These are phyloP conservation scores for Lactifluus pinguis DNA, from an alignment of 768 basidiomycete species.

Conservation along the genomic window DNA sequence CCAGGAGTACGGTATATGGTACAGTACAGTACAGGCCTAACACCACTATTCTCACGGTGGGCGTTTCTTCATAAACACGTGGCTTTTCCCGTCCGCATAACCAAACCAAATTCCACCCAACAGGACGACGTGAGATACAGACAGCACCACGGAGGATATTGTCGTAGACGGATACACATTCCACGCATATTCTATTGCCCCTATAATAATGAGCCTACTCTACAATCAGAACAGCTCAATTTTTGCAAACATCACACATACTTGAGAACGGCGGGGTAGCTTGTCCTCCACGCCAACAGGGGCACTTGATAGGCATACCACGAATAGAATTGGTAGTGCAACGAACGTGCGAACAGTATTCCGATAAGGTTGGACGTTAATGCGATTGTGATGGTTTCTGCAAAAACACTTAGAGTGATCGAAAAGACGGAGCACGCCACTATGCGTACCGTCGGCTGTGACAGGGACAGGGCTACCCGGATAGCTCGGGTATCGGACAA, in stretches of 20 bases:
- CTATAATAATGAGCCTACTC: conserved; percentile 49
- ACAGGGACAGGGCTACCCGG: conserved; percentile 41
- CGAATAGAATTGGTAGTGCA: conserved; percentile 97
- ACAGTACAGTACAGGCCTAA: neutral
- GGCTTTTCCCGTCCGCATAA: conserved; percentile 19
- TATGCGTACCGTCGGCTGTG: conserved; percentile 53
- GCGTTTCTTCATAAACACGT: neutral
- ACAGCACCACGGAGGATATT: conserved; percentile 49
- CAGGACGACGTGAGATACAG: conserved; percentile 42
- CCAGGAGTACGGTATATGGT: neutral
- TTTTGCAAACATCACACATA: conserved; percentile 28
- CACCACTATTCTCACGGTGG: neutral
- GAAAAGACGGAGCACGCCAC: conserved; percentile 14
- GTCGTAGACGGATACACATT: conserved; percentile 77
- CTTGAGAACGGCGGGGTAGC: conserved; percentile 54
- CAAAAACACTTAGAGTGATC: neutral
- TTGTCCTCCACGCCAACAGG: conserved; percentile 68
- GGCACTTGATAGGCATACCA: conserved; percentile 95
- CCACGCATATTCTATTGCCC: conserved; percentile 77
- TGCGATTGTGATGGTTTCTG: conserved; percentile 72
- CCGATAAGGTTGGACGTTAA: conserved; percentile 92
- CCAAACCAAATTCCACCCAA: conserved; percentile 49
- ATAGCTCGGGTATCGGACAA: conserved; percentile 39
- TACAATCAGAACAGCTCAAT: conserved; percentile 1
- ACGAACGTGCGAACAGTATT: conserved; percentile 82